phyloP scores from a whole-genome alignment of 345 rosid species.

The Euphorbia pulcherrima region DNA sequence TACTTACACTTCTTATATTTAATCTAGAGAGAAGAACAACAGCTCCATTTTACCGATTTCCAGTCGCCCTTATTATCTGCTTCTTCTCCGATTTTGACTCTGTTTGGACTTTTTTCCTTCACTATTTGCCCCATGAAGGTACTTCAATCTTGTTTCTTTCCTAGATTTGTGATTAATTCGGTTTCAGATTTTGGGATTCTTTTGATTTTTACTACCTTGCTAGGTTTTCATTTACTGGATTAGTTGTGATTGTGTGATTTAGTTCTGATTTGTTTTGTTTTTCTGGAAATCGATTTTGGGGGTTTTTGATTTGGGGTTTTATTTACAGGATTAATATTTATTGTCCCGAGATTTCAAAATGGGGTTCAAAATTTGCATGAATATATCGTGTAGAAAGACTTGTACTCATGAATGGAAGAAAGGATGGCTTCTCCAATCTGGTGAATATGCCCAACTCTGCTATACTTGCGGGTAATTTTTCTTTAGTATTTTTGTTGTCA shows the following conservation, averaged over 20 bases:
- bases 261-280: neutral
- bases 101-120: neutral
- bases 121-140: neutral
- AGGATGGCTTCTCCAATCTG: constrained; percentile 90
- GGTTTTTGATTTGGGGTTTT: constrained; percentile 5
- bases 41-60: too few species aligned
- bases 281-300: constrained; percentile 7
- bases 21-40: too few species aligned
- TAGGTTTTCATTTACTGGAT: neutral
- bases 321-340: constrained; percentile 7
- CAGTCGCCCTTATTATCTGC: neutral
- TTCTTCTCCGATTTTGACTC: neutral
- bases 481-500: constrained; percentile 1
- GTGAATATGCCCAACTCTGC: constrained; percentile 73
- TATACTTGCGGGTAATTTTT: constrained; percentile 67
- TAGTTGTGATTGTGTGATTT: neutral
- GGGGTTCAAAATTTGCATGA: constrained; percentile 80
- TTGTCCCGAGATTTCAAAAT: constrained; percentile 13
- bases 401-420: constrained; percentile 62
- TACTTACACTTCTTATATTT: too few species aligned
- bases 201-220: neutral
- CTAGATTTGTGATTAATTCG: neutral
- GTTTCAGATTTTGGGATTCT: neutral
- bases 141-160: neutral
- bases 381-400: constrained; percentile 50